Base-by-base conservation (phyloP, 768 basidiomycete genomes). In the Hortiboletus flavorubellus region DNA sequence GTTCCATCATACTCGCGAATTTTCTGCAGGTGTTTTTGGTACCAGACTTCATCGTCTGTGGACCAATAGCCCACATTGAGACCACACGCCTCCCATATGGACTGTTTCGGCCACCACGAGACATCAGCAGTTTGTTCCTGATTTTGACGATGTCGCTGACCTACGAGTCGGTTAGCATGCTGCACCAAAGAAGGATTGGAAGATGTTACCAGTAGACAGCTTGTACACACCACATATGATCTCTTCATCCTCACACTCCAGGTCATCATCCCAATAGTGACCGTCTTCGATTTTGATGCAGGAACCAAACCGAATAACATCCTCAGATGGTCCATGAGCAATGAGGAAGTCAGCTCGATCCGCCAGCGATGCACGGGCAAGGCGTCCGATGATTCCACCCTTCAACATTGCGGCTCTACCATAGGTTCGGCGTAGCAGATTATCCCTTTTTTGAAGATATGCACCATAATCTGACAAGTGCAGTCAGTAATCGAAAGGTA, bases 71-170 rank as follows among this genome's bases (percentile, higher is more conserved):
- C 51, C 0, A 56, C 26, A 11, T 47, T 29, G 1, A 56, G 26
- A 0, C 55, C 55, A n/a, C 21, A 40, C 0, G 1, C 4, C 29
- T 46, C 37, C 55, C 55, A 56, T 15, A 31, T 56, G 0, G 21
- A 52, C 35, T 56, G 40, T n/a, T 56, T 56, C 0, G 33, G 55
- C 55, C 51, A 56, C 55, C 50, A 52, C n/a, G 34, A 56, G 2
- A 56, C 26, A 14, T 51, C 34, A 8, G 55, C 6, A 2, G 40
- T 47, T 29, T 53, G 55, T 15, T 52, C 0, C 3, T 11, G 0
- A 21, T 10, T 4, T 11, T 1, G 7, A 15, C 0, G 8, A 35
- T 51, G 1, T 9, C 21, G 23, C 3, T 51, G 41, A 14, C 50
- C 41, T 51, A 38, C 15, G 15, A 38, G 14, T 12, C 3, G 37